Percentiles rank a stretch among this genome's conserved stretches.
phyloP scores from a whole-genome alignment of 1,139 yeast genomes.

The Pichia sp. region DNA sequence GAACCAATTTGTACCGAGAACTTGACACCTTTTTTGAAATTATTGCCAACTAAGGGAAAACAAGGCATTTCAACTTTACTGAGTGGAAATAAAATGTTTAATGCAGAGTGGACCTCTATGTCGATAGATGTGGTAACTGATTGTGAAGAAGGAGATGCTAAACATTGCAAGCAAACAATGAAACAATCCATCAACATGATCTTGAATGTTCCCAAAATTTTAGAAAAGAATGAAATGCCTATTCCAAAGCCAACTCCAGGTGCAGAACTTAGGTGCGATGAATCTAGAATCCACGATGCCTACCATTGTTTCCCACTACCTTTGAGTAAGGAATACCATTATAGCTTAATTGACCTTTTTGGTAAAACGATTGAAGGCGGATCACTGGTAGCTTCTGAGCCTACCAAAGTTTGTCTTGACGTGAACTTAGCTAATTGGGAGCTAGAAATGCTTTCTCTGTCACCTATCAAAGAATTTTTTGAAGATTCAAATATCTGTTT shows the following conservation, averaged over 20 bases:
- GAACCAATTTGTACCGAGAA: slow-evolving; percentile 98
- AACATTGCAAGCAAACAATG: slow-evolving; percentile 51
- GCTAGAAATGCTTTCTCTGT: slow-evolving; percentile 31
- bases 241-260: slow-evolving; percentile 80
- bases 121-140: slow-evolving; percentile 73
- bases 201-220: slow-evolving; percentile 63
- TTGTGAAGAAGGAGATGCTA: slow-evolving; percentile 35
- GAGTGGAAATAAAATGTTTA: slow-evolving; percentile 95
- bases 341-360: slow-evolving; percentile 61
- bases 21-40: slow-evolving; percentile 84
- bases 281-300: slow-evolving; percentile 48
- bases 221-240: slow-evolving; percentile 59
- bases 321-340: slow-evolving; percentile 49
- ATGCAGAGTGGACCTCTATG: slow-evolving; percentile 93
- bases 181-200: slow-evolving; percentile 72
- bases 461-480: slow-evolving; percentile 16
- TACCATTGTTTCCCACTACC: slow-evolving; percentile 78
- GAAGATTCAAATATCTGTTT: slow-evolving; percentile 25
- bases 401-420: slow-evolving; percentile 44
- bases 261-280: slow-evolving; percentile 67
- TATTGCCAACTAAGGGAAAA: slow-evolving; percentile 89
- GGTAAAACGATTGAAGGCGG: slow-evolving; percentile 66
- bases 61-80: slow-evolving; percentile 82
- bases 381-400: slow-evolving; percentile 46
- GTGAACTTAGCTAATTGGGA: slow-evolving; percentile 48